phyloP scores from a whole-genome alignment of 345 rosid species.

The Cardiospermum halicacabum region DNA sequence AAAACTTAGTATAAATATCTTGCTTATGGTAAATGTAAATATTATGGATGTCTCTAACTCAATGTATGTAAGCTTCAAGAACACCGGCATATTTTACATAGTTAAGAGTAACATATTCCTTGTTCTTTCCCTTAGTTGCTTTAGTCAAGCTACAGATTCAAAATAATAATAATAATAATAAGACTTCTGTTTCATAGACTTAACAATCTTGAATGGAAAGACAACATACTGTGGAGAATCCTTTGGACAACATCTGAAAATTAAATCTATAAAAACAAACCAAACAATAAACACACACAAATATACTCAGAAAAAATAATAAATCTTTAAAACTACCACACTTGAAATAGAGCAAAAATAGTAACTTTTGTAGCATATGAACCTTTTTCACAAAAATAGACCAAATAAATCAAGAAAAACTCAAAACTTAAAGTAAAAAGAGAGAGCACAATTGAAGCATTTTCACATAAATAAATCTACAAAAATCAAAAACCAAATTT shows the following conservation, averaged over 20 bases:
- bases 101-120: conserved; percentile 28
- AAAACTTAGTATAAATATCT: conserved; percentile 96
- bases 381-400: not conserved
- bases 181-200: conserved; percentile 50
- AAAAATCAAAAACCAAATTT: not conserved
- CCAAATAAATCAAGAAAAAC: not conserved
- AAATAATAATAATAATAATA: conserved; percentile 39
- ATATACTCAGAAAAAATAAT: too few species aligned
- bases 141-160: conserved; percentile 31
- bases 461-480: conserved; percentile 5
- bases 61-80: conserved; percentile 73
- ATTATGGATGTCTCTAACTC: conserved; percentile 96
- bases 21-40: conserved; percentile 99
- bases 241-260: conserved; percentile 32
- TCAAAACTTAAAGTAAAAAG: not conserved
- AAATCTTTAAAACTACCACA: not conserved
- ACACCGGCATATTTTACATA: conserved; percentile 48
- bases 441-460: not conserved
- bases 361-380: not conserved
- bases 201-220: conserved; percentile 67
- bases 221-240: conserved; percentile 98
- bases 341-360: conserved; percentile 6
- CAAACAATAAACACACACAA: conserved; percentile 15
- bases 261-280: conserved; percentile 30
- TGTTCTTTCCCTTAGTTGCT: conserved; percentile 35